phyloP scores from a whole-genome alignment of 106 monocot species.

The Narthecium ossifragum region DNA sequence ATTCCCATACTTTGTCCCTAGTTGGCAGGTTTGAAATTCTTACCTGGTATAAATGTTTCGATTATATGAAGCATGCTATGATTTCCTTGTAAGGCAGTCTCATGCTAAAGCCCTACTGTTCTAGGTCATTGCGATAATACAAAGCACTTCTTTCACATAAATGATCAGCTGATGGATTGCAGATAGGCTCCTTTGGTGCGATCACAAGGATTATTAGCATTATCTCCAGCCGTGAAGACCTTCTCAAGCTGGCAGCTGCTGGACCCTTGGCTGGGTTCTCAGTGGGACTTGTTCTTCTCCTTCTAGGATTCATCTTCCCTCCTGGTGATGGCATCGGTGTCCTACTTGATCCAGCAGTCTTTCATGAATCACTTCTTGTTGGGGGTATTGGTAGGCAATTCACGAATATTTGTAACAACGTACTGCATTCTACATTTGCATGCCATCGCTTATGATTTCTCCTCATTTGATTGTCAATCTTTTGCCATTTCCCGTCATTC shows the following conservation, averaged over 20 bases:
- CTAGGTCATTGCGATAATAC: too few species aligned
- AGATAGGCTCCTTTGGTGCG: conserved; percentile 96
- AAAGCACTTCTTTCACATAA: not conserved
- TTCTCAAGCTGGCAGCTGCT: conserved; percentile 78
- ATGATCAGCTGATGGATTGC: conserved; percentile 21
- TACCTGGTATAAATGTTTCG: not conserved
- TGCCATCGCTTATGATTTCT: too few species aligned
- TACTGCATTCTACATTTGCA: too few species aligned
- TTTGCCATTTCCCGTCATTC: too few species aligned
- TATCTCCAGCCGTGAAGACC: conserved; percentile 67
- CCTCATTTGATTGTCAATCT: too few species aligned
- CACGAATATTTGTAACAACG: not conserved
- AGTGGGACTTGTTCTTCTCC: conserved; percentile 60
- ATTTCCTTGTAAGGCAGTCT: too few species aligned
- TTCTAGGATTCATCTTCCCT: conserved; percentile 76
- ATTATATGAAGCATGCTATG: too few species aligned
- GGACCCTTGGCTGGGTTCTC: conserved; percentile 86
- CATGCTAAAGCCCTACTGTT: too few species aligned
- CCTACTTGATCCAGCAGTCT: conserved; percentile 75
- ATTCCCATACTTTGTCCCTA: conserved; percentile 88
- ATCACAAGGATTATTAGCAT: conserved; percentile 87
- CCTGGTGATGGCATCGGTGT: conserved; percentile 79
- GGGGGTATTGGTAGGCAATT: conserved; percentile 73
- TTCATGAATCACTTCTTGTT: conserved; percentile 94
- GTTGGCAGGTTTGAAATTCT: conserved; percentile 74